Base-by-base conservation (phyloP, 129 eudicot species). In the Pseudognaphalium luteoalbum region DNA sequence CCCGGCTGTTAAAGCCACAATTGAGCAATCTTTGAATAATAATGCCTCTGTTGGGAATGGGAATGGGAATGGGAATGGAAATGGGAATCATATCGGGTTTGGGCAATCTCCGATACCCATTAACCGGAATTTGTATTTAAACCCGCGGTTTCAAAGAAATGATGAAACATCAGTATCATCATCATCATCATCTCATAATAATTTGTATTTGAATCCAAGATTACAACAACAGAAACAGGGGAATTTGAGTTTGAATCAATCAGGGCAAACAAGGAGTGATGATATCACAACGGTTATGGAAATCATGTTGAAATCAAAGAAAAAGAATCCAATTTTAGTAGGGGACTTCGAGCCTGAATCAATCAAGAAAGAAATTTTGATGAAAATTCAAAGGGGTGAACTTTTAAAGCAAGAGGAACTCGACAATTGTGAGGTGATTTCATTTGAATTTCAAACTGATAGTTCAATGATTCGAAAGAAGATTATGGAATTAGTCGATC, bases 1-100 rank as follows among this genome's bases (percentile, higher is more conserved):
- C 69, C 96, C 96, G 0, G 97, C 97, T 25, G 97, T 93, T 15
- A 93, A 93, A 82, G 93, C 96, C n/a, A 86, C 91, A 1, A 88
- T 93, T 66, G 98, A 93, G 70, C 91, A 91, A 57, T 76, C 85
- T 0, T 63, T 90, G 75, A 86, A 57, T 81, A 77, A 54, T 63
- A 74, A 28, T 21, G 19, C 54, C 12, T 47, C 54, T 47, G 54
- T 47, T 47, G 54, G 54, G 16, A 47, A 47, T 47, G n/a, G 47
- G 7, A 39, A 39, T 39, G 44, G 44, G 7, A 39, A 44, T 42
- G 51, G 51, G 1, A 44, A 34, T 34, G 39, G 39, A 34, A 34
- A 34, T 5, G 39, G 42, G 9, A 37, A 47, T 47, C 54, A 47
- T 47, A 47, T 47, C n/a, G 54, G 54, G 12, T 47, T 47, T 47